Conservation (phyloP, 352 stramenopile species). For the Phytophthora quininea region DNA sequence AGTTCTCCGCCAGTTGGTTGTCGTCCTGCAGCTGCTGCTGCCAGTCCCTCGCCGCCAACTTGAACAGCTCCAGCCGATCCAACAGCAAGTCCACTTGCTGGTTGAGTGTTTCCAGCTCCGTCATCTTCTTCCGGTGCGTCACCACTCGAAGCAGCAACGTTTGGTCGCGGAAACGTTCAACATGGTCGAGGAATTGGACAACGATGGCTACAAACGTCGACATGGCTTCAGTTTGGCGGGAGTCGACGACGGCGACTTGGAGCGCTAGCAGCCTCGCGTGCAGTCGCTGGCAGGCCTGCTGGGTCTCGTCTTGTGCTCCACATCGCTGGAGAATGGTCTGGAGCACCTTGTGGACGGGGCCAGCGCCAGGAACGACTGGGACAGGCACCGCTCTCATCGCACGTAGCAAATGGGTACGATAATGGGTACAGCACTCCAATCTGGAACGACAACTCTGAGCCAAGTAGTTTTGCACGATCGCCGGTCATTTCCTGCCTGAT, state of each 20-base stretch:
- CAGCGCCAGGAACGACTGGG: conserved; percentile 1
- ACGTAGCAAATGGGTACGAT: neutral
- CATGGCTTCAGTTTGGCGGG: neutral
- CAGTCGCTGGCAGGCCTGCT: conserved; percentile 1
- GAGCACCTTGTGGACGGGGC: conserved; percentile 6
- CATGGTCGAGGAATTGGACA: neutral
- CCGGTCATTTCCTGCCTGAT: neutral
- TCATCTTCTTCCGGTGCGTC: conserved; percentile 9
- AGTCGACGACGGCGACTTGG: neutral
- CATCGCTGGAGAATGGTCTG: conserved; percentile 1
- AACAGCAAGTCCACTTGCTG: conserved; percentile 26
- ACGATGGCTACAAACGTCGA: neutral
- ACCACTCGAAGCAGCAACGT: conserved; percentile 5
- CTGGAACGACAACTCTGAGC: too few relatives aligned
- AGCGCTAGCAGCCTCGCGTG: neutral
- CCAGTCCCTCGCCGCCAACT: neutral
- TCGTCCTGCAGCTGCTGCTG: conserved; percentile 10
- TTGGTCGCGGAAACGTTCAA: conserved; percentile 6
- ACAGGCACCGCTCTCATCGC: neutral
- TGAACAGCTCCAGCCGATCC: neutral
- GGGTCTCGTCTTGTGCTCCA: conserved; percentile 2
- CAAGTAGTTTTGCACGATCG: too few relatives aligned
- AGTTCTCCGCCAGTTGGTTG: neutral
- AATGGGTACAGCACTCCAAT: neutral
- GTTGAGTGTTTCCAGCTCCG: conserved; percentile 21